Evolutionary conservation across 805 yeast species (phyloP).

Genomic region (Henningerozyma blattae): DNA sequence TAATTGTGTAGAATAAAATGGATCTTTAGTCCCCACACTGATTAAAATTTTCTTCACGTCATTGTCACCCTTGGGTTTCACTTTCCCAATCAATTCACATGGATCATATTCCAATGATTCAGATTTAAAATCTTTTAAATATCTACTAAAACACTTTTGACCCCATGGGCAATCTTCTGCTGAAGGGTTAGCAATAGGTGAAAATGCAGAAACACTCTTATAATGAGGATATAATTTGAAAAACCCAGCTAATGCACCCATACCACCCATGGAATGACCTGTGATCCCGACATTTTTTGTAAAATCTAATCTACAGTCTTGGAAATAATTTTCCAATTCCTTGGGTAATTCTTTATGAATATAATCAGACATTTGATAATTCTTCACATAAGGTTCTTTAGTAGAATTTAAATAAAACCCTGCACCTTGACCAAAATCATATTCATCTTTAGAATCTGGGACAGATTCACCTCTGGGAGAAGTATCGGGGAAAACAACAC

Average conservation of each 20-base stretch:
- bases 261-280: constrained; percentile 99
- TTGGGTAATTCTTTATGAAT: constrained; percentile 60
- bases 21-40: constrained; percentile 73
- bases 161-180: constrained; percentile 25
- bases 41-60: constrained; percentile 61
- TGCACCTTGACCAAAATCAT: constrained; percentile 92
- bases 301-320: constrained; percentile 47
- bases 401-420: constrained; percentile 89
- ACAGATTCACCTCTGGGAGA: constrained; percentile 80
- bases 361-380: constrained; percentile 83
- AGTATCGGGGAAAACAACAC: constrained; percentile 89
- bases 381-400: constrained; percentile 49
- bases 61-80: no score
- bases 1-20: no score
- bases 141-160: not conserved
- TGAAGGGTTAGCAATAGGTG: constrained; percentile 79
- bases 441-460: constrained; percentile 47
- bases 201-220: constrained; percentile 75
- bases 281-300: constrained; percentile 51
- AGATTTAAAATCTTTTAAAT: not conserved
- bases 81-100: no score
- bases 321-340: constrained; percentile 20
- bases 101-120: constrained; percentile 3
- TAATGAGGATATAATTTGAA: constrained; percentile 67
- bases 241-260: constrained; percentile 70